These are phyloP conservation scores for Imleria badia DNA, from an alignment of 768 basidiomycete species.

Conservation along the genomic window DNA sequence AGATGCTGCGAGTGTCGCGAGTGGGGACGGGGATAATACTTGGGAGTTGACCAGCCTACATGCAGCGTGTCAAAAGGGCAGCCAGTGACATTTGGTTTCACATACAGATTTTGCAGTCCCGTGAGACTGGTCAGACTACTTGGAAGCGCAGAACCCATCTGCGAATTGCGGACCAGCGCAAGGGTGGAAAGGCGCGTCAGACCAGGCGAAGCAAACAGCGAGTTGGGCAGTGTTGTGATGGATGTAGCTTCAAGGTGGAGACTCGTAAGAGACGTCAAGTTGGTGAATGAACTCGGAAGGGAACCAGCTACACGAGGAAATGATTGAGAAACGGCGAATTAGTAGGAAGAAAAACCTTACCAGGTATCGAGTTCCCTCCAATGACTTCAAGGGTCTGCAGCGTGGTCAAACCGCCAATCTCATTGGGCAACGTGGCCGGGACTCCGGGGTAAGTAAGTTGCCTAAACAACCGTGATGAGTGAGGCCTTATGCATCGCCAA, in stretches of 20 bases:
- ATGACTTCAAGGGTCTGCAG: slow-evolving; percentile 40
- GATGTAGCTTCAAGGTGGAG: slow-evolving; percentile 43
- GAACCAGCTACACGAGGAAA: slow-evolving; percentile 36
- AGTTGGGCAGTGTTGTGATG: slow-evolving; percentile 35
- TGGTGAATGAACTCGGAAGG: slow-evolving; percentile 39
- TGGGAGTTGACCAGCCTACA: slow-evolving; percentile 40
- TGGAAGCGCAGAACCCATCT: slow-evolving; percentile 40
- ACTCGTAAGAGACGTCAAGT: slow-evolving; percentile 37
- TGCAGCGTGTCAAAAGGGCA: background rate
- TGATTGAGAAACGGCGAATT: background rate
- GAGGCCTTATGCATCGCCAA: background rate
- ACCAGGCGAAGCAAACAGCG: slow-evolving; percentile 33
- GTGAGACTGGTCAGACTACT: slow-evolving; percentile 32
- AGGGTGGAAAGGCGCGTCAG: slow-evolving; percentile 36
- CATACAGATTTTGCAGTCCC: slow-evolving; percentile 41
- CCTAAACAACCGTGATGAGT: slow-evolving; percentile 17
- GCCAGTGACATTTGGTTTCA: background rate
- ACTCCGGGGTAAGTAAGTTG: slow-evolving; percentile 46
- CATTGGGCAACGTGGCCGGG: slow-evolving; percentile 42
- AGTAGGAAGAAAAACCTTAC: slow-evolving; percentile 26
- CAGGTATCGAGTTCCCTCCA: slow-evolving; percentile 43
- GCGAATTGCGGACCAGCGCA: slow-evolving; percentile 39
- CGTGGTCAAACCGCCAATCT: slow-evolving; percentile 40
- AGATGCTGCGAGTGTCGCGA: slow-evolving; percentile 33
- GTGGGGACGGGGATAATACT: slow-evolving; percentile 30